Evolutionary conservation across 2,329 filamentous ascomycete species (phyloP).

Genomic region (Botrytis cinerea): DNA sequence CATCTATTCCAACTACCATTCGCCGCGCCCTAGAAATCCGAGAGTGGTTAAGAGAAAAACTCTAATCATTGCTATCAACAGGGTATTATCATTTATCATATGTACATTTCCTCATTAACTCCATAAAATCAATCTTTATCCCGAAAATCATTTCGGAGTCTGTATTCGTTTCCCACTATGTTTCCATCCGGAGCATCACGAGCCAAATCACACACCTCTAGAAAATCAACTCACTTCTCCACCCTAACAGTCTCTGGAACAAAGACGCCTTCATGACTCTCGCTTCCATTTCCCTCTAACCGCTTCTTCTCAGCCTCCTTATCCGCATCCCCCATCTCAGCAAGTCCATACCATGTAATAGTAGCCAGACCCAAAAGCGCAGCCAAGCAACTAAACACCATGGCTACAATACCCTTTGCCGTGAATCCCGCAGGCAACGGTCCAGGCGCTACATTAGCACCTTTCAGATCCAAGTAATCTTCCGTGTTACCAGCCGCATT

Average conservation of each 20-base stretch:
- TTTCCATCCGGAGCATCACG: fast-evolving
- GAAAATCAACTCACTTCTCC: background rate
- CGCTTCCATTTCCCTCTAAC: background rate
- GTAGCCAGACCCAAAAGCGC: slow-evolving; percentile 38
- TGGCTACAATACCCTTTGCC: slow-evolving; percentile 38
- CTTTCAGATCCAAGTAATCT: slow-evolving; percentile 63
- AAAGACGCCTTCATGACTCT: background rate
- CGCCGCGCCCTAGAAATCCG: too few species aligned
- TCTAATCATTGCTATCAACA: background rate
- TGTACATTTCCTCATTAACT: background rate
- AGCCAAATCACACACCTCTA: background rate
- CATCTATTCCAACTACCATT: too few species aligned
- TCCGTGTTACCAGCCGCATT: slow-evolving; percentile 75
- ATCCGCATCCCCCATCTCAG: slow-evolving; percentile 40
- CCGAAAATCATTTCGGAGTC: background rate
- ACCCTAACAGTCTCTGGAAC: background rate
- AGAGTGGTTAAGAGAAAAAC: too few species aligned
- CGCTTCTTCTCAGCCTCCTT: slow-evolving; percentile 32
- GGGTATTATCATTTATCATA: slow-evolving; percentile 10
- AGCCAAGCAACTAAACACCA: slow-evolving; percentile 38
- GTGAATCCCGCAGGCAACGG: slow-evolving; percentile 40
- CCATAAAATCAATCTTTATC: background rate
- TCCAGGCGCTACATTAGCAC: slow-evolving; percentile 44
- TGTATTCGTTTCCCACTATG: fast-evolving
- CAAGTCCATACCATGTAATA: slow-evolving; percentile 40